Percentiles rank a stretch among this genome's conserved stretches.
These are phyloP conservation scores for Chenopodium suecicum DNA, from an alignment of 148 eudicot species.

Conservation along the genomic window DNA sequence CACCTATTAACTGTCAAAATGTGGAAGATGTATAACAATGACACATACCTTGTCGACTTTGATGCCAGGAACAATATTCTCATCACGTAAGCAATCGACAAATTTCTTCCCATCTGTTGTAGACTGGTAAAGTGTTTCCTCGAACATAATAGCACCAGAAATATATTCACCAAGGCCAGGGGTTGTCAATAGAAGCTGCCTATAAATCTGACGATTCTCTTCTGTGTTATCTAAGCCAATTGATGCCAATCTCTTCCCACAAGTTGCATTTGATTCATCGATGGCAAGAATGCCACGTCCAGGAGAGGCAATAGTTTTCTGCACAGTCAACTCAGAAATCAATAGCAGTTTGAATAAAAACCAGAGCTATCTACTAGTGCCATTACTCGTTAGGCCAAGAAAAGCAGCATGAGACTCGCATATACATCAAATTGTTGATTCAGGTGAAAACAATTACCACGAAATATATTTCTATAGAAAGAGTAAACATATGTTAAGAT, in stretches of 20 bases:
- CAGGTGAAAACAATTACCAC: neutral
- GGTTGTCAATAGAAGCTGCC: conserved; percentile 85
- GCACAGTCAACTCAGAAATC: neutral
- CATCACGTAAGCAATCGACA: conserved; percentile 65
- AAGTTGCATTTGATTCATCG: conserved; percentile 92
- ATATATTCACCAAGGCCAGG: conserved; percentile 92
- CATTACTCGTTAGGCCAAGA: neutral
- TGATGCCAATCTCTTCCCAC: conserved; percentile 89
- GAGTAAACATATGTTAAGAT: neutral
- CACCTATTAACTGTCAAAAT: neutral
- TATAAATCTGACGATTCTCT: conserved; percentile 74
- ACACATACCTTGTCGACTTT: conserved; percentile 83
- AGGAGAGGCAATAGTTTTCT: conserved; percentile 92
- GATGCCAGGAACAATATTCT: conserved; percentile 88
- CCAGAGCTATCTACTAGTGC: neutral
- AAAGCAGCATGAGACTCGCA: neutral
- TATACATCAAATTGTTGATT: neutral
- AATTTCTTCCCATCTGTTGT: conserved; percentile 87
- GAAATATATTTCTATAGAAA: neutral
- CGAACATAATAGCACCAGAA: conserved; percentile 89
- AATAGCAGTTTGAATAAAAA: neutral
- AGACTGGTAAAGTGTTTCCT: conserved; percentile 95
- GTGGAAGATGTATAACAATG: neutral
- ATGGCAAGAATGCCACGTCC: conserved; percentile 98
- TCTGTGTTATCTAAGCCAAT: conserved; percentile 94